phyloP scores from a whole-genome alignment of 2,329 filamentous ascomycete genomes.

The Epichloe sibirici region DNA sequence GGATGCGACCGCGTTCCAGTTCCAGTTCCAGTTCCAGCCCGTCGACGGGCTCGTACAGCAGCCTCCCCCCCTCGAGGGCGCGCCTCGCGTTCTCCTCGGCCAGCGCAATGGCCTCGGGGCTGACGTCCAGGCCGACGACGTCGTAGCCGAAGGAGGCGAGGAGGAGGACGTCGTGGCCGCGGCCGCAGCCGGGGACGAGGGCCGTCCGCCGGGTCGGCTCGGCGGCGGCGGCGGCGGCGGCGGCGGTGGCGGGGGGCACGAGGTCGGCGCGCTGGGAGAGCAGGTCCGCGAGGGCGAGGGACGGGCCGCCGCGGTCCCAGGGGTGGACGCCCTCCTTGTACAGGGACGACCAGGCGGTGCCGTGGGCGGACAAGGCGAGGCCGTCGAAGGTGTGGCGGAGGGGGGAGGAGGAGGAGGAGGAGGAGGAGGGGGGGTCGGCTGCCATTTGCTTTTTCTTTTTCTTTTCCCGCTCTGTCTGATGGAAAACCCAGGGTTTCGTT shows the following conservation, averaged over 20 bases:
- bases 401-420: no score
- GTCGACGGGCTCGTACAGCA: conserved; percentile 28
- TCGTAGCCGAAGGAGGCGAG: conserved; percentile 67
- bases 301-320: conserved; percentile 45
- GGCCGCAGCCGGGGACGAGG: conserved; percentile 71
- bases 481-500: no score
- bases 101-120: conserved; percentile 31
- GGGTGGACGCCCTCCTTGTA: conserved; percentile 34
- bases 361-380: conserved; percentile 22
- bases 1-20: conserved; percentile 33
- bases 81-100: conserved; percentile 32
- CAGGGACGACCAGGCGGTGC: conserved; percentile 32
- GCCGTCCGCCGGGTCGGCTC: conserved; percentile 28
- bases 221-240: conserved; percentile 6
- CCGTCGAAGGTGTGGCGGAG: conserved; percentile 24
- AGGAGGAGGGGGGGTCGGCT: no score
- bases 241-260: conserved; percentile 17
- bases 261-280: conserved; percentile 33
- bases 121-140: conserved; percentile 61
- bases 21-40: conserved; percentile 16
- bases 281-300: conserved; percentile 40
- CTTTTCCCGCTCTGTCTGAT: no score
- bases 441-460: no score
- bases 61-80: conserved; percentile 20
- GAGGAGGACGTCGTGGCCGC: conserved; percentile 69